phyloP scores from a whole-genome alignment of 495 filamentous ascomycete species.

The Aspergillus incahuasiensis region DNA sequence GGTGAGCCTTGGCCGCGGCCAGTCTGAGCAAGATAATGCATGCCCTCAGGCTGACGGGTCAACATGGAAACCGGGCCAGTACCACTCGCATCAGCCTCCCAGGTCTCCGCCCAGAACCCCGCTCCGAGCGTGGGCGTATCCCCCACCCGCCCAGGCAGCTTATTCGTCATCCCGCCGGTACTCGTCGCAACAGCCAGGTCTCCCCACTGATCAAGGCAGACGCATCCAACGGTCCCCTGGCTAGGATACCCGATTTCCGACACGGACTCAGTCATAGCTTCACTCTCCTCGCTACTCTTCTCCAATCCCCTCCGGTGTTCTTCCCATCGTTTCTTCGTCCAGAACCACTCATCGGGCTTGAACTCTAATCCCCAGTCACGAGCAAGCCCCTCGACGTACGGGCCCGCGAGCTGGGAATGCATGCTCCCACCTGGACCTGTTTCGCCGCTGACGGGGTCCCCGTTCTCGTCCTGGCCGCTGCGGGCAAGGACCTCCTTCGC shows the following conservation, averaged over 20 bases:
- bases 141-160: conserved; percentile 76
- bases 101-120: conserved; percentile 88
- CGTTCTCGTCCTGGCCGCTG: conserved; percentile 35
- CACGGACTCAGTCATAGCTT: not conserved
- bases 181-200: conserved; percentile 75
- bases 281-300: not conserved
- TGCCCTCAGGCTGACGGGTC: not conserved
- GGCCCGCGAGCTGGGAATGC: conserved; percentile 66
- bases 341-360: conserved; percentile 69
- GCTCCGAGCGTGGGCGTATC: conserved; percentile 85
- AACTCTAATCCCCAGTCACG: conserved; percentile 63
- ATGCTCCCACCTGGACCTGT: conserved; percentile 40
- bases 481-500: conserved; percentile 67
- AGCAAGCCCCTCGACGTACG: conserved; percentile 63
- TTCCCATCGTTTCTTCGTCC: conserved; percentile 73
- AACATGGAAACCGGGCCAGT: conserved; percentile 2
- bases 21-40: not conserved
- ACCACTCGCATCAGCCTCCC: conserved; percentile 37
- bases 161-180: conserved; percentile 87
- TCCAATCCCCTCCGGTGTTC: conserved; percentile 64
- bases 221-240: conserved; percentile 81
- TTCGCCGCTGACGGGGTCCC: conserved; percentile 25
- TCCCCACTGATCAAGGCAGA: conserved; percentile 70
- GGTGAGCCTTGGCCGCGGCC: not conserved
- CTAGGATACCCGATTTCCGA: conserved; percentile 26